Conservation (phyloP, 768 basidiomycete species). For the Macrolepiota fuliginosa region DNA sequence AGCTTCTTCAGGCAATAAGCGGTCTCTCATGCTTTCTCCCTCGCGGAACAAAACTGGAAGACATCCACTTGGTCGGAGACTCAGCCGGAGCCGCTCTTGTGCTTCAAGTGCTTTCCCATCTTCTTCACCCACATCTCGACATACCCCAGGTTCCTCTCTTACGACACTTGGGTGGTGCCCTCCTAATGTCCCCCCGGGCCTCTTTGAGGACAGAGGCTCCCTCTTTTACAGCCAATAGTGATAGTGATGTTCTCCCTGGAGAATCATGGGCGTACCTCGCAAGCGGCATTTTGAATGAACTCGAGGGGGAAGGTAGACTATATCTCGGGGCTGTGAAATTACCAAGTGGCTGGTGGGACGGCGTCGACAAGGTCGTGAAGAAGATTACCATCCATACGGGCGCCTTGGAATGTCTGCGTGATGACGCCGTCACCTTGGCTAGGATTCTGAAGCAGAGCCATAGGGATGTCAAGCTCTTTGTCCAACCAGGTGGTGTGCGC, state of each 20-base stretch:
- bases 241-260: background rate
- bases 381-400: constrained; percentile 33
- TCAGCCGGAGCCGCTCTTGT: constrained; percentile 39
- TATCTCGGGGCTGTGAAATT: constrained; percentile 30
- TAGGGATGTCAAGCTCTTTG: constrained; percentile 17
- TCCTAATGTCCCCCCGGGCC: constrained; percentile 40
- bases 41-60: constrained; percentile 25
- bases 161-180: constrained; percentile 26
- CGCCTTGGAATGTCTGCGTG: constrained; percentile 29
- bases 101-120: constrained; percentile 33
- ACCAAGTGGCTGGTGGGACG: constrained; percentile 29
- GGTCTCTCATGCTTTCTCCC: constrained; percentile 31
- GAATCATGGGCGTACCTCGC: constrained; percentile 13
- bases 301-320: constrained; percentile 23
- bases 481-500: constrained; percentile 32
- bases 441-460: constrained; percentile 21
- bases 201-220: constrained; percentile 21
- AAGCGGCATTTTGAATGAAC: constrained; percentile 19
- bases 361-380: constrained; percentile 23
- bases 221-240: constrained; percentile 11
- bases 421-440: constrained; percentile 24
- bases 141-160: constrained; percentile 23
- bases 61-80: constrained; percentile 35
- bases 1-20: constrained; percentile 26
- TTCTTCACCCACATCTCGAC: constrained; percentile 31